phyloP scores from a whole-genome alignment of 2,329 filamentous ascomycete genomes.

The Davidsoniella australis region DNA sequence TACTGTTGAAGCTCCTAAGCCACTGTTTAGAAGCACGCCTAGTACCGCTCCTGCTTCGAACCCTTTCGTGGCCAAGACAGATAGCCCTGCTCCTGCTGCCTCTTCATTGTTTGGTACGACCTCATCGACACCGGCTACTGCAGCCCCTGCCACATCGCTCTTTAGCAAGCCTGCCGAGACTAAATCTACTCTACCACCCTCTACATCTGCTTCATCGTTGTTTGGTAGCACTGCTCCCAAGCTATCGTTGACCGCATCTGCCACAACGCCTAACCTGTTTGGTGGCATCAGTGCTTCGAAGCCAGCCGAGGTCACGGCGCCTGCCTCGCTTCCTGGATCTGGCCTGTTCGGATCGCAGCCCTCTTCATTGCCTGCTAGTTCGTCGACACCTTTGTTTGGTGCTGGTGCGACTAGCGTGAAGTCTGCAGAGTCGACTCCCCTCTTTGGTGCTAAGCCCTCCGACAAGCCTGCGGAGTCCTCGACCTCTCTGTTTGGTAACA shows the following conservation, averaged over 20 bases:
- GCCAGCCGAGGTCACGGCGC: slow-evolving; percentile 16
- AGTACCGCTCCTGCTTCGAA: neutral
- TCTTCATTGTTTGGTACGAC: slow-evolving; percentile 12
- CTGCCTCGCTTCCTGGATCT: slow-evolving; percentile 15
- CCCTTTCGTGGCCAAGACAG: slow-evolving; percentile 14
- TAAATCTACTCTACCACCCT: neutral
- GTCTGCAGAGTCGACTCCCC: neutral
- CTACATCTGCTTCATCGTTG: slow-evolving; percentile 5
- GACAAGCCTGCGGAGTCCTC: neutral
- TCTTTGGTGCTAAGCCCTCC: neutral
- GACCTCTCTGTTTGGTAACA: neutral
- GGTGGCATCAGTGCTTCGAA: slow-evolving; percentile 14
- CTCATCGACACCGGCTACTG: neutral
- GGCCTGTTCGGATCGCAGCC: slow-evolving; percentile 26
- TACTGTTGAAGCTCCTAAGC: slow-evolving; percentile 10
- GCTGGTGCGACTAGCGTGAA: neutral
- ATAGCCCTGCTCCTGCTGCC: slow-evolving; percentile 3
- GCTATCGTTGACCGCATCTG: slow-evolving; percentile 2
- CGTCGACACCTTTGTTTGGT: neutral
- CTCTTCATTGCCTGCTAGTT: slow-evolving; percentile 14
- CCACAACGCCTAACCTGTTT: slow-evolving; percentile 9
- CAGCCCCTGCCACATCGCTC: neutral
- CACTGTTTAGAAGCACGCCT: slow-evolving; percentile 7
- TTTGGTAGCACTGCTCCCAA: slow-evolving; percentile 2
- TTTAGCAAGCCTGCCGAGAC: slow-evolving; percentile 9